Evolutionary conservation across 2,329 filamentous ascomycete genomes (phyloP), one percentile per base, ranked within the genome.

Genomic region (Colletotrichum tabaci): DNA sequence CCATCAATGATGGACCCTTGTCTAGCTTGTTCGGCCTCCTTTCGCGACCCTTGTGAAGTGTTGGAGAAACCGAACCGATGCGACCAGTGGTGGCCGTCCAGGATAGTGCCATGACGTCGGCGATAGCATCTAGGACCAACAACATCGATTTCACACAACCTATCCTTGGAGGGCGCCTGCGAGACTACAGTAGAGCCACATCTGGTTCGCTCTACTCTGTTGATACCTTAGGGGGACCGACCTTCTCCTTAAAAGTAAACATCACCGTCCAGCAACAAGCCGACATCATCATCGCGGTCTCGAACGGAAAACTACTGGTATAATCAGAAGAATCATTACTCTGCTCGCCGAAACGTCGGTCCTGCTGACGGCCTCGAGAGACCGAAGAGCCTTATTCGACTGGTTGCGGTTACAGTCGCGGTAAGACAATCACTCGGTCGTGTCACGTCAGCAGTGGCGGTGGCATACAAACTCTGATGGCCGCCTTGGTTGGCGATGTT

Each of bases 81-180:
- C 52, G 46, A 23, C 15, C 52, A 46, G 30, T 58, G 53, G 16
- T 56, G 30, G 44, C 66, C 13, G 46, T 68, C 57, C 44, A 50
- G 53, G 42, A 26, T 42, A 38, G 53, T 21, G 52, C 57, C 38
- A 71, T 68, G 65, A 63, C 68, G 58, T 68, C 30, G 55, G 47
- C n/a, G 35, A 56, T 38, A 18, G 13, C 21, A 57, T 53, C 35
- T 52, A 23, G 23, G 46, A 23, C 44, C 52, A 42, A 18, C 42
- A 53, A 44, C 38, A 57, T 21, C 26, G 35, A 56, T 49, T 15
- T 30, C 53, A 50, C 49, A 23, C 35, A 52, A 61, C 46, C 50
- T 18, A 44, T 56, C 56, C 56, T 62, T 50, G 30, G 56, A 61
- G 40, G 44, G 40, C 46, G 42, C 26, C 47, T 55, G 46, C 38